A percentile compares a stretch with the other conserved stretches of the same genome.
phyloP scores from a whole-genome alignment of 2,329 filamentous ascomycete genomes.

The Hymenoscyphus scutula region DNA sequence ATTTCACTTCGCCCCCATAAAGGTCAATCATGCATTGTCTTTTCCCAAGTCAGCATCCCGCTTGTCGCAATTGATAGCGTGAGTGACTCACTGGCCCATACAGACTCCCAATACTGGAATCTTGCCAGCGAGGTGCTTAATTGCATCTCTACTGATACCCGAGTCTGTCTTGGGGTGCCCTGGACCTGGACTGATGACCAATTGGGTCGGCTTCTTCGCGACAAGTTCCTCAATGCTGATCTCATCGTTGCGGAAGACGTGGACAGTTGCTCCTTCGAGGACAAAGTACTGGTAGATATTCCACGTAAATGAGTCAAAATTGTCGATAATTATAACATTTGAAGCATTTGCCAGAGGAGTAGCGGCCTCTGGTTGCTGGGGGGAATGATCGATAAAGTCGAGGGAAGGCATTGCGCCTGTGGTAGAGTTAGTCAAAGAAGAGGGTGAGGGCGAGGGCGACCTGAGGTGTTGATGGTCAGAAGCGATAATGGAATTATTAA shows the following conservation, averaged over 20 bases:
- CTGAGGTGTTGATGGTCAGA: neutral
- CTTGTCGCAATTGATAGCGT: neutral
- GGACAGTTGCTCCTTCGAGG: slow-evolving; percentile 89
- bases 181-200: slow-evolving; percentile 92
- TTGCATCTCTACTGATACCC: slow-evolving; percentile 88
- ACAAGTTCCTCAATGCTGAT: slow-evolving; percentile 82
- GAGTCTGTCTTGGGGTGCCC: slow-evolving; percentile 91
- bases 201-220: slow-evolving; percentile 80
- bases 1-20: slow-evolving; percentile 87
- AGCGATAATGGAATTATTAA: neutral
- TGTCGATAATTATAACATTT: slow-evolving; percentile 94
- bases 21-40: slow-evolving; percentile 94
- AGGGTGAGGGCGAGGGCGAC: neutral
- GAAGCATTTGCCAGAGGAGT: slow-evolving; percentile 73
- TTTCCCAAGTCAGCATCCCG: slow-evolving; percentile 4
- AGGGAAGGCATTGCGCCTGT: slow-evolving; percentile 42
- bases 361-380: slow-evolving; percentile 75
- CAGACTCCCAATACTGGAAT: slow-evolving; percentile 96
- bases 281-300: slow-evolving; percentile 98
- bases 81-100: slow-evolving; percentile 78
- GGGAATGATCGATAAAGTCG: slow-evolving; percentile 75
- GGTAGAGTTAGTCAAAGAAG: neutral
- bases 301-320: slow-evolving; percentile 99
- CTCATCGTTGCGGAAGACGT: slow-evolving; percentile 89
- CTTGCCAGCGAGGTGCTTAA: slow-evolving; percentile 88